Evolutionary conservation across 1,139 yeast species (phyloP), one percentile per base, ranked within the genome.

Genomic region (Blastobotrys malaysiensis): DNA sequence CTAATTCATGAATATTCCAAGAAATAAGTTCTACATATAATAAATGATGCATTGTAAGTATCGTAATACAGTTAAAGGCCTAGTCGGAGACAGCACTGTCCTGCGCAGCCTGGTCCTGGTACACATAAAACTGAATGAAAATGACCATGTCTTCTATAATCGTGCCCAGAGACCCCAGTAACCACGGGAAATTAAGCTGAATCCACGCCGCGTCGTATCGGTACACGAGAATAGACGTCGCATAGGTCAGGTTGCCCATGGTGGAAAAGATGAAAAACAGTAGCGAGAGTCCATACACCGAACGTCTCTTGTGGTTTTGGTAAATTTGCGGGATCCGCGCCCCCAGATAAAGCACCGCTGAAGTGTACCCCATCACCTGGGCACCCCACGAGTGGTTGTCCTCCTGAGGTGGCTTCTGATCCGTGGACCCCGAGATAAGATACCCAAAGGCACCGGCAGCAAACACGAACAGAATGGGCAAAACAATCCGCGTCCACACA

Each of bases 251-350:
- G 68, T 88, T 87, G 22, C 95, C 95, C 62, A 86, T 72, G 16
- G 88, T 80, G 45, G 93, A 85, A 60, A 87, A 82, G 57, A 87
- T 71, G 72, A 87, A 86, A 70, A 87, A 87, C 53, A 87, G 76
- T 59, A 87, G 75, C 59, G 90, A 83, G 55, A 87, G 78, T 1
- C 95, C 95, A 58, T 82, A 80, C 44, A 86, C 89, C 11, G 91
- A 84, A 61, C 82, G 80, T 59, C 89, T 77, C 55, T 71, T 67
- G 69, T 85, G 79, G 69, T 87, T 87, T 66, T 84, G 89, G 57
- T 83, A 70, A 57, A 87, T 87, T 69, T 87, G 95, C 1, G 95
- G 95, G 54, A 87, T 77, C 58, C 95, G 74, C 1, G 95, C 95
- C 7, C 88, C 84, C 61, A 87, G 75, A 66, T 87, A 87, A 52